Evolutionary conservation across 306 rosid species (phyloP).

Genomic region (Sphenostylis stenocarpa): DNA sequence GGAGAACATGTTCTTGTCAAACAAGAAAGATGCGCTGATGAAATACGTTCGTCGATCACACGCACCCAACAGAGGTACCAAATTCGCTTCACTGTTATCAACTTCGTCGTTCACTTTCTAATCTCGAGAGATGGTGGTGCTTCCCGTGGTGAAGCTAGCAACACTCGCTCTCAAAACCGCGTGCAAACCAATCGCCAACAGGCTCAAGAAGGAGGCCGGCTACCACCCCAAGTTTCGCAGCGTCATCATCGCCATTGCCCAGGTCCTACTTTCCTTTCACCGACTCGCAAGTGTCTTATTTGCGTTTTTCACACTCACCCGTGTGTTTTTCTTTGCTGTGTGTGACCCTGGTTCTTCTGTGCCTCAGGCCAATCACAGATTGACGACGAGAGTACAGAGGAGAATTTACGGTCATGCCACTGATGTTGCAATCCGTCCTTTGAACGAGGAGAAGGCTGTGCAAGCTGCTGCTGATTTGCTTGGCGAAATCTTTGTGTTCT

Average conservation of each 20-base stretch:
- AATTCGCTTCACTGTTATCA: background rate
- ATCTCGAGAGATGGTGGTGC: slow-evolving; percentile 36
- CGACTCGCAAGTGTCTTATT: background rate
- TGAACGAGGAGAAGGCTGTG: slow-evolving; percentile 81
- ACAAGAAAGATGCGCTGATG: too few species aligned
- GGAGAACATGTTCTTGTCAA: too few species aligned
- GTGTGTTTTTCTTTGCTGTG: background rate
- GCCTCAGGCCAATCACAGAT: slow-evolving; percentile 65
- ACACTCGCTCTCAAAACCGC: slow-evolving; percentile 37
- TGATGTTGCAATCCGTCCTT: slow-evolving; percentile 66
- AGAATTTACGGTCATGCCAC: slow-evolving; percentile 71
- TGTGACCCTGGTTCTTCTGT: slow-evolving; percentile 25
- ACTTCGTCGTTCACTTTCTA: background rate
- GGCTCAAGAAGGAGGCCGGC: slow-evolving; percentile 48
- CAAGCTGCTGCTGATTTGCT: slow-evolving; percentile 83
- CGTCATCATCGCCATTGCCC: slow-evolving; percentile 45
- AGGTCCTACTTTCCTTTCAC: slow-evolving; percentile 4
- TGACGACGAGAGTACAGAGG: slow-evolving; percentile 68
- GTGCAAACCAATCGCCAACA: slow-evolving; percentile 51
- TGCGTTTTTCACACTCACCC: background rate
- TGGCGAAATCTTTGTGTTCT: slow-evolving; percentile 76
- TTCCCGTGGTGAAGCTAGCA: slow-evolving; percentile 47
- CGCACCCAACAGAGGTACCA: background rate
- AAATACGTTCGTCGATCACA: too few species aligned
- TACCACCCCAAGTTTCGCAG: slow-evolving; percentile 47